Percentiles rank a stretch among this genome's conserved stretches.
These are phyloP conservation scores for Streptanthus diversifolius DNA, from an alignment of 345 rosid genomes.

Conservation along the genomic window DNA sequence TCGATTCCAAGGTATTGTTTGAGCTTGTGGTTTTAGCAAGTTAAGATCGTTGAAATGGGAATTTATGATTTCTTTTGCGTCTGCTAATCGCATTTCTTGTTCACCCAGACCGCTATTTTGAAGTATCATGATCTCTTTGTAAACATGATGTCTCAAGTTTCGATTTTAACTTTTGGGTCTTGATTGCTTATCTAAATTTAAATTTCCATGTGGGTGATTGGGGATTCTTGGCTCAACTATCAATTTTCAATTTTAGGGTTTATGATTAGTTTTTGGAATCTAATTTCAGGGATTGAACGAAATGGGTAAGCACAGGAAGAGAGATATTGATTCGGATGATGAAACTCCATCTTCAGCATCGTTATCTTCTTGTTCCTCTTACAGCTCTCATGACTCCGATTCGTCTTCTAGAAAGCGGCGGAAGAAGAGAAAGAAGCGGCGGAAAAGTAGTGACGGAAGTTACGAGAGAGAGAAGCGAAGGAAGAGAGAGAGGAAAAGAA, in stretches of 20 bases:
- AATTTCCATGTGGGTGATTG: neutral
- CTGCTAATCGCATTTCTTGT: neutral
- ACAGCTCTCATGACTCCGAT: slow-evolving; percentile 49
- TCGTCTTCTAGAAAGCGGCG: slow-evolving; percentile 37
- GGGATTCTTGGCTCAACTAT: neutral
- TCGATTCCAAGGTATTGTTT: neutral
- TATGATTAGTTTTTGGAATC: slow-evolving; percentile 10
- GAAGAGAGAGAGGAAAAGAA: slow-evolving; percentile 43
- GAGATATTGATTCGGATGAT: slow-evolving; percentile 41
- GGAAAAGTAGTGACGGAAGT: slow-evolving; percentile 39
- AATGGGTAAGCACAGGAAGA: slow-evolving; percentile 34
- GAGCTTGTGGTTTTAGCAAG: neutral
- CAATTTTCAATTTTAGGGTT: neutral
- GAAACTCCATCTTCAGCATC: slow-evolving; percentile 35
- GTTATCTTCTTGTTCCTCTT: slow-evolving; percentile 34
- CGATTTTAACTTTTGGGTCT: neutral
- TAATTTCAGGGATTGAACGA: slow-evolving; percentile 15
- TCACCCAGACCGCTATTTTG: neutral
- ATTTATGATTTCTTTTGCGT: neutral
- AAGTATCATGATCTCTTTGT: neutral
- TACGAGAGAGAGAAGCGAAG: slow-evolving; percentile 56
- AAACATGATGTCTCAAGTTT: neutral
- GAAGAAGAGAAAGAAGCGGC: slow-evolving; percentile 38
- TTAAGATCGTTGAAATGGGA: neutral
- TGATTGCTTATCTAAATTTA: neutral